phyloP scores from a whole-genome alignment of 352 stramenopile genomes.

The Phytophthora sojae region DNA sequence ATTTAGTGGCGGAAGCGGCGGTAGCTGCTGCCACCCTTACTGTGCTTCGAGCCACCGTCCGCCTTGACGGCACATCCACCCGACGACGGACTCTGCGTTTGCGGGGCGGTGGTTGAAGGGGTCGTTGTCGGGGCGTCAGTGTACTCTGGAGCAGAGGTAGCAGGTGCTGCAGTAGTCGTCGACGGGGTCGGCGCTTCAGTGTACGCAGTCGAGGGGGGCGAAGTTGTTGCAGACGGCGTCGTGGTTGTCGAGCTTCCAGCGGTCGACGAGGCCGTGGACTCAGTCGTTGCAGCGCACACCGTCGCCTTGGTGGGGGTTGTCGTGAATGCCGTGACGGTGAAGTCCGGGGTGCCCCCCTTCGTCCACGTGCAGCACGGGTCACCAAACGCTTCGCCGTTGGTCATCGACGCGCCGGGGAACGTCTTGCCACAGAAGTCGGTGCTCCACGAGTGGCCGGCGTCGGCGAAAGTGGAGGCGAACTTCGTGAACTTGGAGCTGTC shows the following conservation, averaged over 20 bases:
- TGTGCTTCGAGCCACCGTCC: not conserved
- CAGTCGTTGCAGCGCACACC: no score
- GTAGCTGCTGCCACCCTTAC: not conserved
- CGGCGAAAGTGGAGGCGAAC: slow-evolving; percentile 38
- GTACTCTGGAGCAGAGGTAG: not conserved
- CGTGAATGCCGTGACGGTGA: slow-evolving; percentile 30
- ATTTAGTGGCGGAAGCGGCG: not conserved
- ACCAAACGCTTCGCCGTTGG: slow-evolving; percentile 41
- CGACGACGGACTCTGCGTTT: not conserved
- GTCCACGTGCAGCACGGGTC: slow-evolving; percentile 14
- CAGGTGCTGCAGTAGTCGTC: slow-evolving; percentile 3
- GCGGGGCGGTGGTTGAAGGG: not conserved
- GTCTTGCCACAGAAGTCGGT: slow-evolving; percentile 4
- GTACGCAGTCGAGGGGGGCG: not conserved
- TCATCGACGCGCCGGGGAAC: slow-evolving; percentile 21
- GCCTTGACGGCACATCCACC: not conserved
- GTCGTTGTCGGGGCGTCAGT: not conserved
- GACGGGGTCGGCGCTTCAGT: slow-evolving; percentile 6
- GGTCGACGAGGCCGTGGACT: not conserved
- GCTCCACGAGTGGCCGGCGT: slow-evolving; percentile 22
- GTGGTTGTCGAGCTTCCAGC: not conserved
- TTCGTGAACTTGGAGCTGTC: slow-evolving; percentile 36
- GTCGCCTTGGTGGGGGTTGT: slow-evolving; percentile 11
- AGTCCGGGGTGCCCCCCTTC: slow-evolving; percentile 30
- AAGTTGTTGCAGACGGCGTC: slow-evolving; percentile 1